phyloP scores from a whole-genome alignment of 78 protist genomes.

The Creolimax fragrantissima region DNA sequence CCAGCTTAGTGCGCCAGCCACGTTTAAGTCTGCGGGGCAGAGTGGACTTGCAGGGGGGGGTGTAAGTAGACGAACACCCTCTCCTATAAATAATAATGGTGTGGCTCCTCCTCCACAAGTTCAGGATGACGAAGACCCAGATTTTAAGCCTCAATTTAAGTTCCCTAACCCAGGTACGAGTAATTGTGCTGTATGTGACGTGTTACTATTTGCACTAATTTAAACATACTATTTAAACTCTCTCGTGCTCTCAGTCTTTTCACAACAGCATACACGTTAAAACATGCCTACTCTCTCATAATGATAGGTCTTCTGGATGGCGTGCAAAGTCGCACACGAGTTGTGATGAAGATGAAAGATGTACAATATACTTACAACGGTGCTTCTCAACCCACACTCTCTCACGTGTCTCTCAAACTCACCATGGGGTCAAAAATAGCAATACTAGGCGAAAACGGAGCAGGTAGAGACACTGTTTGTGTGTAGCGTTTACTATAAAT shows the following conservation, averaged over 20 bases:
- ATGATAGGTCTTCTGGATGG: constrained; percentile 35
- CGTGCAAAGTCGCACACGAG: constrained; percentile 36
- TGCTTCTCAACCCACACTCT: background rate
- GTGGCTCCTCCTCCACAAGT: background rate
- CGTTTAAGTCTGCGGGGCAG: too few relatives aligned
- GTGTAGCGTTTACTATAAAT: too few relatives aligned
- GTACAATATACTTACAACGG: constrained; percentile 35
- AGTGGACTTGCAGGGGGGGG: too few relatives aligned
- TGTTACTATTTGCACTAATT: too few relatives aligned
- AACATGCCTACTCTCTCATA: too few relatives aligned
- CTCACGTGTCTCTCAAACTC: constrained; percentile 29
- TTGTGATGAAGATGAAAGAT: constrained; percentile 43
- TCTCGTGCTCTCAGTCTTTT: too few relatives aligned
- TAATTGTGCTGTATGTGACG: too few relatives aligned
- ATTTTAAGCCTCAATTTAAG: background rate
- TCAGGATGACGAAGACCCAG: background rate
- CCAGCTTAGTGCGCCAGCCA: background rate
- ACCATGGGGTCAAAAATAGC: constrained; percentile 73
- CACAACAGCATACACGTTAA: too few relatives aligned
- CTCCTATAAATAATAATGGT: background rate
- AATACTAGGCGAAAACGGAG: constrained; percentile 92
- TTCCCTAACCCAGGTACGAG: background rate
- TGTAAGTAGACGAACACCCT: background rate
- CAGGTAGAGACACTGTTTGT: too few relatives aligned
- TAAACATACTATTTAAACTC: too few relatives aligned